A percentile compares a stretch with the other conserved stretches of the same genome.
These are phyloP conservation scores for Herpetomonas tarakana DNA, from an alignment of 208 protist species.

Conservation along the genomic window DNA sequence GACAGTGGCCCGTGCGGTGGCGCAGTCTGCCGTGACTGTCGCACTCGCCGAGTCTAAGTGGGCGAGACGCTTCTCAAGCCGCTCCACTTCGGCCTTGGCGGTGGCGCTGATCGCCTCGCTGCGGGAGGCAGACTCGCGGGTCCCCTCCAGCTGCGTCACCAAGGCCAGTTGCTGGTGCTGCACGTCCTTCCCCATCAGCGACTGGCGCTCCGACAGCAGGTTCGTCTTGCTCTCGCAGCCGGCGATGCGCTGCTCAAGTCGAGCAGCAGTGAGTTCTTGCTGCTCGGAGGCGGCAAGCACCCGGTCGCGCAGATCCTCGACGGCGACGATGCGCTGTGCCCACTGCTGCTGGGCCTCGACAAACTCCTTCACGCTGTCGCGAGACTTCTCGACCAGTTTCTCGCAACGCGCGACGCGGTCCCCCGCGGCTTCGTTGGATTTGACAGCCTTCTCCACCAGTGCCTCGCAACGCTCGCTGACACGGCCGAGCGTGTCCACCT, in stretches of 20 bases:
- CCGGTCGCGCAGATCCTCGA: slow-evolving; percentile 19
- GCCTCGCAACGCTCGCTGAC: slow-evolving; percentile 49
- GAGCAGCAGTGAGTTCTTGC: slow-evolving; percentile 9
- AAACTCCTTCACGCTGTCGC: not conserved
- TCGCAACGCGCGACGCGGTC: slow-evolving; percentile 25
- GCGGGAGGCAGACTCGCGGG: slow-evolving; percentile 38
- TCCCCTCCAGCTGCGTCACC: slow-evolving; percentile 39
- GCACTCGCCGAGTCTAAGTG: slow-evolving; percentile 25
- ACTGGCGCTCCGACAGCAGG: slow-evolving; percentile 40
- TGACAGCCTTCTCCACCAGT: slow-evolving; percentile 27
- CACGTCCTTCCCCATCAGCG: slow-evolving; percentile 22
- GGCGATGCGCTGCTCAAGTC: slow-evolving; percentile 40
- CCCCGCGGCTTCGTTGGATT: slow-evolving; percentile 18
- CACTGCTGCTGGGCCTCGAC: not conserved
- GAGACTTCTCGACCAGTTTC: not conserved
- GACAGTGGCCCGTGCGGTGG: slow-evolving; percentile 12
- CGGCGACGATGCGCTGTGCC: slow-evolving; percentile 6
- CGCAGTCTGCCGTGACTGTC: slow-evolving; percentile 19
- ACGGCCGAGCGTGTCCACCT: slow-evolving; percentile 42
- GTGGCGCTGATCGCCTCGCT: slow-evolving; percentile 48
- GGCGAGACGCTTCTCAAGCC: slow-evolving; percentile 56
- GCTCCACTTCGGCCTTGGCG: slow-evolving; percentile 53
- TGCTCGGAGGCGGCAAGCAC: slow-evolving; percentile 14
- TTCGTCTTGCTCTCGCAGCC: slow-evolving; percentile 27
- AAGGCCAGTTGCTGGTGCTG: slow-evolving; percentile 33